These are phyloP conservation scores for Claviceps quebecensis DNA, from an alignment of 2,329 filamentous ascomycete species.

Conservation along the genomic window DNA sequence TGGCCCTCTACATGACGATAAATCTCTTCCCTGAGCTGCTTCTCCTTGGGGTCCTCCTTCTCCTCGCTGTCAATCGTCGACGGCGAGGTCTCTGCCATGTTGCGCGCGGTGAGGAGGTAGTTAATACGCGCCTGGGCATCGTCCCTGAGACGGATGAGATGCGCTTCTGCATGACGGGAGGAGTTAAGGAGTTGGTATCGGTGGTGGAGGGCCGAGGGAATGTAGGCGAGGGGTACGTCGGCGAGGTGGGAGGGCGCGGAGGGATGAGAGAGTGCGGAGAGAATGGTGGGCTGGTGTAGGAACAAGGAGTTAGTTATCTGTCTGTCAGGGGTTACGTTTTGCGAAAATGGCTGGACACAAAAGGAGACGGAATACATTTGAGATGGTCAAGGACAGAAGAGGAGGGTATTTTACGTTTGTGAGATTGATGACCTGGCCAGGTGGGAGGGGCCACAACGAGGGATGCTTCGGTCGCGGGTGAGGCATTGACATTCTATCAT, in stretches of 20 bases:
- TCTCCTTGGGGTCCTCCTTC: not conserved
- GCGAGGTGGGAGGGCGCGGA: slow-evolving; percentile 9
- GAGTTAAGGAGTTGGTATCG: slow-evolving; percentile 10
- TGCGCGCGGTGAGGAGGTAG: not conserved
- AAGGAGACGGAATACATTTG: too few species aligned
- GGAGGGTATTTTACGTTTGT: slow-evolving; percentile 8
- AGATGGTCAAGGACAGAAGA: not conserved
- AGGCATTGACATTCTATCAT: not conserved
- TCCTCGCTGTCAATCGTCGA: not conserved
- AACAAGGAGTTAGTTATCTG: not conserved
- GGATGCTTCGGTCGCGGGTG: not conserved
- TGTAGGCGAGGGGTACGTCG: slow-evolving; percentile 9
- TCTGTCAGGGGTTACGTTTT: not conserved
- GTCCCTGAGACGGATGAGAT: not conserved
- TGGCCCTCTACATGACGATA: slow-evolving; percentile 15
- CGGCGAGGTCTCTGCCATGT: not conserved
- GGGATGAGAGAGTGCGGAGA: slow-evolving; percentile 10
- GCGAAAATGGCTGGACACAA: too few species aligned
- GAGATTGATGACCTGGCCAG: slow-evolving; percentile 1
- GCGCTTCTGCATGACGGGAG: not conserved
- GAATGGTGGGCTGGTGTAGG: slow-evolving; percentile 9
- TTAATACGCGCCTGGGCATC: not conserved
- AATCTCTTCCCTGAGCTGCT: slow-evolving; percentile 8
- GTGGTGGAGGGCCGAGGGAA: slow-evolving; percentile 8
- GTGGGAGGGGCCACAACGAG: not conserved